Conservation (phyloP, 2,329 filamentous ascomycete species). For the Dactylonectria macrodidyma region DNA sequence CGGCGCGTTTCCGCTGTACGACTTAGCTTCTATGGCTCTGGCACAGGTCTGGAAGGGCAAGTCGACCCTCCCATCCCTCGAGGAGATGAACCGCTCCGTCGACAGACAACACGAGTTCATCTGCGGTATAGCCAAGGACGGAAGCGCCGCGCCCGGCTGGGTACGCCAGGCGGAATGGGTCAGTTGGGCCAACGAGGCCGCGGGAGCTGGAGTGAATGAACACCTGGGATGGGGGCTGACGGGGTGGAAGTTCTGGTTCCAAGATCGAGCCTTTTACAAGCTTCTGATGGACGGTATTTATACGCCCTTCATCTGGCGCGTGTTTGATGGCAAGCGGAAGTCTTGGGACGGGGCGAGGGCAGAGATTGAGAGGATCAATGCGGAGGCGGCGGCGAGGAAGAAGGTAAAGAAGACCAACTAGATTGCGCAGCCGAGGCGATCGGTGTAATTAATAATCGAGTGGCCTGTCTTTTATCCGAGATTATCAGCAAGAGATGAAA, state of each 20-base stretch:
- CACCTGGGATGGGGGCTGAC: conserved; percentile 58
- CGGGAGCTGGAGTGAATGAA: conserved; percentile 58
- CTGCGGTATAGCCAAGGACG: conserved; percentile 46
- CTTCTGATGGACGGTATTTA: conserved; percentile 57
- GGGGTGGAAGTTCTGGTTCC: conserved; percentile 60
- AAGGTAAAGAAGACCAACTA: conserved; percentile 33
- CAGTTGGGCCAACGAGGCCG: conserved; percentile 57
- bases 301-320: conserved; percentile 57
- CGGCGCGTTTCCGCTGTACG: conserved; percentile 55
- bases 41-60: conserved; percentile 60
- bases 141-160: conserved; percentile 46
- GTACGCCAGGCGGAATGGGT: conserved; percentile 55
- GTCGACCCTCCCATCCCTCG: conserved; percentile 52
- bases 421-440: background rate
- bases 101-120: conserved; percentile 53
- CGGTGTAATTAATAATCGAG: background rate
- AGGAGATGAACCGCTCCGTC: conserved; percentile 55
- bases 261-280: conserved; percentile 55
- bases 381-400: conserved; percentile 32
- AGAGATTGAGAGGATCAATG: conserved; percentile 53
- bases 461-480: background rate
- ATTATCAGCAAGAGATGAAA: background rate
- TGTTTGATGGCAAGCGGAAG: conserved; percentile 59
- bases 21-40: conserved; percentile 60
- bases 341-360: conserved; percentile 57